A percentile compares a stretch with the other conserved stretches of the same genome.
Conservation (phyloP, 2,329 filamentous ascomycete species). For the Xylaria sp. region DNA sequence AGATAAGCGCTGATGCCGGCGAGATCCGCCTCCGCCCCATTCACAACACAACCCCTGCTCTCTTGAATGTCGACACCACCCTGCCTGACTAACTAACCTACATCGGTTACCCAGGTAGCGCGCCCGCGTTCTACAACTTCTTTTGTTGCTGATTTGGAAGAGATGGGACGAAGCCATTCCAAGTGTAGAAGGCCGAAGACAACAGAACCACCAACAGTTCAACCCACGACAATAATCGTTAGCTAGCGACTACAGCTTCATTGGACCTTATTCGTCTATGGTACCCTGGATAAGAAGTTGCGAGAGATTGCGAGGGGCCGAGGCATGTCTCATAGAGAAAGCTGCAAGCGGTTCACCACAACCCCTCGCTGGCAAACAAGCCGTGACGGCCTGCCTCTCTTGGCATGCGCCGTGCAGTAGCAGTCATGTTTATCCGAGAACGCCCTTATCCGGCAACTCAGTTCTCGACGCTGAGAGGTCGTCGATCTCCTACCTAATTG, state of each 20-base stretch:
- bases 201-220: slow-evolving; percentile 7
- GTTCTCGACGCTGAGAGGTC: not conserved
- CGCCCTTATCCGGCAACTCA: slow-evolving; percentile 23
- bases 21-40: slow-evolving; percentile 23
- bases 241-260: slow-evolving; percentile 4
- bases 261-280: slow-evolving; percentile 16
- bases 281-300: slow-evolving; percentile 9
- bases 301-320: slow-evolving; percentile 19
- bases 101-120: slow-evolving; percentile 16
- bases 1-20: slow-evolving; percentile 26
- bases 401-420: slow-evolving; percentile 33
- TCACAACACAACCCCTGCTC: slow-evolving; percentile 19
- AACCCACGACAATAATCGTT: slow-evolving; percentile 11
- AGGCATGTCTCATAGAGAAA: slow-evolving; percentile 18
- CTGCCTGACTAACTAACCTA: slow-evolving; percentile 10
- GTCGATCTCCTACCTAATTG: slow-evolving; percentile 36
- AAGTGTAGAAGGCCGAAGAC: slow-evolving; percentile 35
- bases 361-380: slow-evolving; percentile 15
- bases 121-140: not conserved
- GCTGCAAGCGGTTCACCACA: slow-evolving; percentile 10
- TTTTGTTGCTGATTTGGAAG: slow-evolving; percentile 17
- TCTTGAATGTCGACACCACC: slow-evolving; percentile 30
- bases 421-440: slow-evolving; percentile 23
- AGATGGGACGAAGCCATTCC: slow-evolving; percentile 29
- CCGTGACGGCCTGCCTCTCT: slow-evolving; percentile 36